A percentile compares a stretch with the other conserved stretches of the same genome.
phyloP scores from a whole-genome alignment of 139 green algal species.

The Mesotaenium endlicherianum region DNA sequence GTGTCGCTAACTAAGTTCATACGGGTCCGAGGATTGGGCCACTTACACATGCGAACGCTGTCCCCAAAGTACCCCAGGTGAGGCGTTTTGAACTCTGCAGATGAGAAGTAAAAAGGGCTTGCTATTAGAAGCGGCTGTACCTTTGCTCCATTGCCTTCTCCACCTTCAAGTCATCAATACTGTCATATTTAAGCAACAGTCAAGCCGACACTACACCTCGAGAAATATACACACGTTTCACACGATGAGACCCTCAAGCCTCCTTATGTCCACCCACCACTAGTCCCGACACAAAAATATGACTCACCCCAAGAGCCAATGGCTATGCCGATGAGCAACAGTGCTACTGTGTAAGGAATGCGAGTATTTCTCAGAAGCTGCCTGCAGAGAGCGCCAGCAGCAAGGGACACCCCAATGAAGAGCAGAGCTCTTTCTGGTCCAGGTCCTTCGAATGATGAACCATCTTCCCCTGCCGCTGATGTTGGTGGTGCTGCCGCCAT shows the following conservation, averaged over 20 bases:
- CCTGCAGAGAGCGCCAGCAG: constrained; percentile 14
- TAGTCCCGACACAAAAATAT: background rate
- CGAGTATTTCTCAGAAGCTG: constrained; percentile 30
- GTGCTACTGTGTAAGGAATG: constrained; percentile 41
- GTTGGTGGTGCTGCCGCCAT: too few species aligned
- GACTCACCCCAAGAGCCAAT: constrained; percentile 22
- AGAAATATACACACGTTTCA: background rate
- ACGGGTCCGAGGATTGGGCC: background rate
- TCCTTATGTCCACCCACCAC: too few species aligned
- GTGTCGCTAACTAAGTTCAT: background rate
- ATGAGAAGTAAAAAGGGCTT: too few species aligned
- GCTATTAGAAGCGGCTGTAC: too few species aligned
- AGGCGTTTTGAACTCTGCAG: too few species aligned
- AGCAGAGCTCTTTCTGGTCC: constrained; percentile 25
- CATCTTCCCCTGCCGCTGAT: too few species aligned
- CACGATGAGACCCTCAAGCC: background rate
- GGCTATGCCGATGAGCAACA: constrained; percentile 31
- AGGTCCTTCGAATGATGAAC: too few species aligned
- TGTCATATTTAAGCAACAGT: too few species aligned
- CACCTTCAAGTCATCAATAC: too few species aligned
- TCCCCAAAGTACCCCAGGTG: constrained; percentile 10
- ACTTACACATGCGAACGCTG: constrained; percentile 33
- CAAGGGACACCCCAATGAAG: constrained; percentile 32
- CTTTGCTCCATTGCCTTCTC: too few species aligned
- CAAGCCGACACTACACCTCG: too few species aligned